phyloP scores from a whole-genome alignment of 2,329 filamentous ascomycete species.

The Ceratocystis destructans region DNA sequence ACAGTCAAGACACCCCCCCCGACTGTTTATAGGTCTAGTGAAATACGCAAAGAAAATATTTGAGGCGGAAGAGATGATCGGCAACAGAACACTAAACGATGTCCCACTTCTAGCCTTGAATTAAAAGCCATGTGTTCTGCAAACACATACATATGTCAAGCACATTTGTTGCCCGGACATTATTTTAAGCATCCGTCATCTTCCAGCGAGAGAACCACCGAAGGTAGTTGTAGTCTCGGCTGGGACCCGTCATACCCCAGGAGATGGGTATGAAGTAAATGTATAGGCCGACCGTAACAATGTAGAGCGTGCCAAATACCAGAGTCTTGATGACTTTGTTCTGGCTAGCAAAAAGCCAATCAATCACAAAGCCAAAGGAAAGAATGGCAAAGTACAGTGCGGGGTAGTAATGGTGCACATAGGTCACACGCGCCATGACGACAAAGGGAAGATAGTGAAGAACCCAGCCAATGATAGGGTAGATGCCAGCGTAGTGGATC shows the following conservation, averaged over 20 bases:
- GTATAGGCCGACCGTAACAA: slow-evolving; percentile 65
- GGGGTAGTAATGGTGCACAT: slow-evolving; percentile 98
- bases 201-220: slow-evolving; percentile 88
- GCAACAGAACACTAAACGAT: neutral
- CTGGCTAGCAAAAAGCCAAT: slow-evolving; percentile 64
- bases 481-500: slow-evolving; percentile 85
- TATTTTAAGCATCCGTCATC: slow-evolving; percentile 45
- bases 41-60: slow-evolving; percentile 8
- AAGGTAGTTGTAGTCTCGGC: slow-evolving; percentile 75
- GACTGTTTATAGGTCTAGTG: slow-evolving; percentile 5
- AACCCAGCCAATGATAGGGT: slow-evolving; percentile 87
- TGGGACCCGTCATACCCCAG: slow-evolving; percentile 85
- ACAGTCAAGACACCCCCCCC: neutral
- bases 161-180: neutral
- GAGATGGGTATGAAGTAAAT: slow-evolving; percentile 84
- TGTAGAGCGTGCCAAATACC: slow-evolving; percentile 64
- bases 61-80: neutral
- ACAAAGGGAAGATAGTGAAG: slow-evolving; percentile 93
- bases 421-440: slow-evolving; percentile 96
- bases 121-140: neutral
- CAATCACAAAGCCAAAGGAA: slow-evolving; percentile 70
- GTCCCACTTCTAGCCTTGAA: neutral
- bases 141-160: neutral
- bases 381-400: slow-evolving; percentile 96
- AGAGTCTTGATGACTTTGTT: slow-evolving; percentile 49